phyloP scores from a whole-genome alignment of 139 green algal genomes.

The Auxenochlorella pyrenoidosa region DNA sequence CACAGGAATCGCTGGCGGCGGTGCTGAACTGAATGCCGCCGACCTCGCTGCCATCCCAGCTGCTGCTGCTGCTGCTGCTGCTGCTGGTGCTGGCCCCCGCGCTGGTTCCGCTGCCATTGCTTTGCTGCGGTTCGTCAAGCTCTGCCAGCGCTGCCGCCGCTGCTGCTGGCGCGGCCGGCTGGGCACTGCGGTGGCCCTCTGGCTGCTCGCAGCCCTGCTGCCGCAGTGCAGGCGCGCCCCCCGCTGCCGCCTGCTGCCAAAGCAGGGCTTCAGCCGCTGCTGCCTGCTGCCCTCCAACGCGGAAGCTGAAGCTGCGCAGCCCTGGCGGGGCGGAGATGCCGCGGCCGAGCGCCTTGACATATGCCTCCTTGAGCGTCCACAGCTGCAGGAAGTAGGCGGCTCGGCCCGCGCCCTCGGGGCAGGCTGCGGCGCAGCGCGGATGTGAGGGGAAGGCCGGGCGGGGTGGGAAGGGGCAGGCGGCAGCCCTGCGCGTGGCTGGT shows the following conservation, averaged over 20 bases:
- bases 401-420: neutral
- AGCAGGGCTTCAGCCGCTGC: neutral
- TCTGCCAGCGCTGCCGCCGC: neutral
- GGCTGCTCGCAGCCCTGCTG: neutral
- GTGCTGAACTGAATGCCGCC: constrained; percentile 1
- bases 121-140: neutral
- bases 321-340: constrained; percentile 73
- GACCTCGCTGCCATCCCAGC: neutral
- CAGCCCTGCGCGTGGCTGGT: neutral
- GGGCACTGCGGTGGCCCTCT: neutral
- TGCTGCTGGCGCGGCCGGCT: neutral
- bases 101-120: neutral
- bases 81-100: neutral
- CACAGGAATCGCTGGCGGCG: neutral
- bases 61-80: neutral
- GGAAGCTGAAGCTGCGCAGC: constrained; percentile 69
- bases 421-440: neutral
- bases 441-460: too few relatives aligned
- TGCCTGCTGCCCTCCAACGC: neutral
- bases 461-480: neutral
- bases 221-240: neutral
- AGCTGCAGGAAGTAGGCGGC: constrained; percentile 64
- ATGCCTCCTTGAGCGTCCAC: constrained; percentile 86
- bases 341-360: constrained; percentile 78
- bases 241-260: neutral